These are phyloP conservation scores for Irpex sp. DNA, from an alignment of 1,284 basidiomycete genomes.

Conservation along the genomic window DNA sequence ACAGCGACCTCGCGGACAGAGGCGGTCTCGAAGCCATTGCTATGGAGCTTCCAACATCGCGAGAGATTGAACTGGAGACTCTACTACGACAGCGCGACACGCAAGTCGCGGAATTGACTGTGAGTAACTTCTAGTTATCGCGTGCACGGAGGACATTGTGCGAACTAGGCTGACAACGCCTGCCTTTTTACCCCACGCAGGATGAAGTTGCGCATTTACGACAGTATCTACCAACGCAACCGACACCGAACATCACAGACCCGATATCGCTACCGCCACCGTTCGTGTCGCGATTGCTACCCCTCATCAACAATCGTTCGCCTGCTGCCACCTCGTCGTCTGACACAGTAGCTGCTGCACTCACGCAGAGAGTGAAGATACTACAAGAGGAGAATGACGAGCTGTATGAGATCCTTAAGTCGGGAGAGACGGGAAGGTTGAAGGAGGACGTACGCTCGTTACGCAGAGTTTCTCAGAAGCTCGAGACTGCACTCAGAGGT, in stretches of 20 bases:
- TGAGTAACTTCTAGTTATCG: conserved; percentile 34
- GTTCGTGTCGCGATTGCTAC: conserved; percentile 60
- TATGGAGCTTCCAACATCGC: conserved; percentile 68
- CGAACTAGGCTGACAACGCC: conserved; percentile 11
- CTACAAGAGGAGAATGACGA: conserved; percentile 78
- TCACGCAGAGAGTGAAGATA: conserved; percentile 64
- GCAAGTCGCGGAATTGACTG: conserved; percentile 66
- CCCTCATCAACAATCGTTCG: conserved; percentile 49
- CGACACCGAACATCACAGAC: conserved; percentile 53
- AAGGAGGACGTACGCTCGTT: conserved; percentile 77
- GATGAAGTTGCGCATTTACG: conserved; percentile 69
- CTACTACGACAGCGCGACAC: conserved; percentile 67
- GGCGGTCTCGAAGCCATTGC: conserved; percentile 12
- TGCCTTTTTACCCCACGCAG: conserved; percentile 33
- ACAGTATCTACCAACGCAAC: conserved; percentile 55
- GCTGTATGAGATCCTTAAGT: conserved; percentile 61
- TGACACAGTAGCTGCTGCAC: conserved; percentile 61
- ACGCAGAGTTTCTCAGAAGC: conserved; percentile 56
- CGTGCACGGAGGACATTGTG: conserved; percentile 4
- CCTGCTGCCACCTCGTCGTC: conserved; percentile 34
- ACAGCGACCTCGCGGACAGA: conserved; percentile 14
- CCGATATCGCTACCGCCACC: conserved; percentile 65
- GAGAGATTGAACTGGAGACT: conserved; percentile 76
- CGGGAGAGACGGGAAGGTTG: conserved; percentile 66
- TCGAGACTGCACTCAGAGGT: conserved; percentile 76